phyloP scores from a whole-genome alignment of 192 early-diverging fungal genomes.

The Spizellomyces punctatus region DNA sequence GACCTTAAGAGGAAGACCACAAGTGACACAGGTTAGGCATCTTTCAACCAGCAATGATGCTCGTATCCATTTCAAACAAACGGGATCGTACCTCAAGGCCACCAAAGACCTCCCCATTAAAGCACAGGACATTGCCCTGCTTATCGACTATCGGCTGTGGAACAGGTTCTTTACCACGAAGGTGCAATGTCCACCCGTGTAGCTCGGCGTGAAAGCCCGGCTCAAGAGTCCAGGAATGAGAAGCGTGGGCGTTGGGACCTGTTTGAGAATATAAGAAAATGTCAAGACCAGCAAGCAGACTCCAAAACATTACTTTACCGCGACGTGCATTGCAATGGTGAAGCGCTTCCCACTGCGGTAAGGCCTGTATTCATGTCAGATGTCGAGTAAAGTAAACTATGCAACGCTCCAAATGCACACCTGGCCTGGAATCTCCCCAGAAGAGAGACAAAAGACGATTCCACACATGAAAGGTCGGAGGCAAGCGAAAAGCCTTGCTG shows the following conservation, averaged over 20 bases:
- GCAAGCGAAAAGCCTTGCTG: too few species aligned
- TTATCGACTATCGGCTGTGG: constrained; percentile 34
- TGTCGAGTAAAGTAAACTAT: too few species aligned
- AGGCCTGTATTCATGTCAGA: too few species aligned
- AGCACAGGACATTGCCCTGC: constrained; percentile 33
- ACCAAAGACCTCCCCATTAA: constrained; percentile 89
- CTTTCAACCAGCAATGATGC: background rate
- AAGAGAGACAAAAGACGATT: too few species aligned
- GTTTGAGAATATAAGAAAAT: background rate
- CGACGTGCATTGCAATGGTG: too few species aligned
- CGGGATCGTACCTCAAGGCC: constrained; percentile 58
- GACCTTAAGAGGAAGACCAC: constrained; percentile 1
- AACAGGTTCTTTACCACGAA: constrained; percentile 32
- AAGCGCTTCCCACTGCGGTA: too few species aligned
- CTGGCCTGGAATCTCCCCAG: too few species aligned
- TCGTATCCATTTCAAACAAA: background rate
- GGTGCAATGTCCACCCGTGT: constrained; percentile 41
- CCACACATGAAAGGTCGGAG: too few species aligned
- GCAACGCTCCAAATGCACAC: too few species aligned
- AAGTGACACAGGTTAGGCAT: background rate
- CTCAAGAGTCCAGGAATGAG: background rate
- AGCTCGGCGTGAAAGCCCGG: background rate
- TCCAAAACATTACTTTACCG: too few species aligned
- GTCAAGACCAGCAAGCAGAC: too few species aligned
- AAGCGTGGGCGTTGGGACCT: constrained; percentile 4